Evolutionary conservation across 2,329 filamentous ascomycete genomes (phyloP).

Genomic region (Orbilia brochopaga): DNA sequence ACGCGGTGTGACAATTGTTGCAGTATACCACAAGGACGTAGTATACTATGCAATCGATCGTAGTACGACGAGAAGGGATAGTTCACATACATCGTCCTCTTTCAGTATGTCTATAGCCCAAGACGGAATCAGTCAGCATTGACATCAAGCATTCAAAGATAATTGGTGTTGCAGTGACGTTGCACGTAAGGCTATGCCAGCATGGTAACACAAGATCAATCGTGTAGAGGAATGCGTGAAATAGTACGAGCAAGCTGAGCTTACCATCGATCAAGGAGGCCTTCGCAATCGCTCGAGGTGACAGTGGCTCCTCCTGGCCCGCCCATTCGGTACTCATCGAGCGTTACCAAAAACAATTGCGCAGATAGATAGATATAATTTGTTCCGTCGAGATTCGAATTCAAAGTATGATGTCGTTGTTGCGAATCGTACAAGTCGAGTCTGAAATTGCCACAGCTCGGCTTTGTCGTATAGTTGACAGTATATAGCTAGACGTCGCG

Average conservation of each 20-base stretch:
- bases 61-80: not conserved
- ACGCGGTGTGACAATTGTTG: conserved; percentile 2
- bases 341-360: not conserved
- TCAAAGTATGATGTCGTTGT: no score
- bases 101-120: not conserved
- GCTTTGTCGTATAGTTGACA: no score
- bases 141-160: no score
- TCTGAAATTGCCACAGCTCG: no score
- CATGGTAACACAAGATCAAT: not conserved
- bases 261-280: conserved; percentile 47
- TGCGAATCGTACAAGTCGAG: no score
- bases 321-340: conserved; percentile 44
- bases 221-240: not conserved
- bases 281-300: conserved; percentile 46
- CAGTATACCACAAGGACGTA: not conserved
- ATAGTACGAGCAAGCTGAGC: not conserved
- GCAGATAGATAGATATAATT: no score
- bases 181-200: no score
- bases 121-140: not conserved
- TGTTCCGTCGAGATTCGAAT: no score
- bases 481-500: no score
- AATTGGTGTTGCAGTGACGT: no score
- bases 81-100: conserved; percentile 2
- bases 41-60: no score
- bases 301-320: conserved; percentile 50